Evolutionary conservation across 176 grass and related monocot species (phyloP).

Genomic region (Lolium multiflorum): DNA sequence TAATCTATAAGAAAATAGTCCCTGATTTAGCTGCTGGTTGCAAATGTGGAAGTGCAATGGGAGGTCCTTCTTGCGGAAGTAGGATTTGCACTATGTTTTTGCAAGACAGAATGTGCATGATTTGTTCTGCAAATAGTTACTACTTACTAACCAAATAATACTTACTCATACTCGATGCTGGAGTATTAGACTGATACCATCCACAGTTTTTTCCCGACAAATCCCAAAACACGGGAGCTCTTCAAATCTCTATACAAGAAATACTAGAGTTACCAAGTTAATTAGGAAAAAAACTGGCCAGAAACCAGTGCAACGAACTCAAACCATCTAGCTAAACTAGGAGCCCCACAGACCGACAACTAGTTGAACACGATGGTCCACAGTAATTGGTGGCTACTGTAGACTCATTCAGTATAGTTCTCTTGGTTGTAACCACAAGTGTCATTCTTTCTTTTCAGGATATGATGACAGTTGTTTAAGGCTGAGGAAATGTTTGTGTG

Average conservation of each 20-base stretch:
- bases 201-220: no score
- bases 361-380: not conserved
- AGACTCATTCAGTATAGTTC: slow-evolving; percentile 15
- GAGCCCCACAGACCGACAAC: not conserved
- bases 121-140: no score
- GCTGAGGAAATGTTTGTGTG: slow-evolving; percentile 22
- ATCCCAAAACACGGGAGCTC: no score
- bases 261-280: not conserved
- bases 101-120: not conserved
- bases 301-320: not conserved
- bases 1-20: not conserved
- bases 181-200: no score
- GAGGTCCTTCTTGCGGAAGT: not conserved
- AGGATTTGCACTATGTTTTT: not conserved
- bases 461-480: slow-evolving; percentile 18
- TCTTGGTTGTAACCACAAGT: slow-evolving; percentile 1
- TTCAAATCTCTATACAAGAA: not conserved
- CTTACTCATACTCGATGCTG: no score
- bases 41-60: not conserved
- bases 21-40: not conserved
- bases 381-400: not conserved
- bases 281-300: not conserved
- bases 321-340: not conserved
- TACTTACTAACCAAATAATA: no score
- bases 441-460: slow-evolving; percentile 48